Evolutionary conservation across 805 yeast species (phyloP).

Genomic region (Lipomyces orientalis): DNA sequence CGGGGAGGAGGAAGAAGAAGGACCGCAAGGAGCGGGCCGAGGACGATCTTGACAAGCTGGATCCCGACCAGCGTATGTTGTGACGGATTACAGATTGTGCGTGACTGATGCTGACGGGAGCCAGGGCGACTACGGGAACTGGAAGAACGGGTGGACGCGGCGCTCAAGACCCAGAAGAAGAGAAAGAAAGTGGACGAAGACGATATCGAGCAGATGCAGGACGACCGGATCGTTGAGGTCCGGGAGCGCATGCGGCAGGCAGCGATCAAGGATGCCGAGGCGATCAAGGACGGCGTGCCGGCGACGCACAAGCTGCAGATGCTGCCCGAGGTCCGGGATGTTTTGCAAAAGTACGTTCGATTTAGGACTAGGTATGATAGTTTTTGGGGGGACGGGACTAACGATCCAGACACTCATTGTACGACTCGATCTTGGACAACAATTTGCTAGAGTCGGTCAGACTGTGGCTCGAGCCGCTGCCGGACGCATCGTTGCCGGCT

Average conservation of each 20-base stretch:
- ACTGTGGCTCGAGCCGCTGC: slow-evolving; percentile 97
- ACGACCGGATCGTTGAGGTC: slow-evolving; percentile 79
- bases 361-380: not conserved
- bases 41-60: slow-evolving; percentile 17
- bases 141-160: slow-evolving; percentile 80
- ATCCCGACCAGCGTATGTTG: slow-evolving; percentile 29
- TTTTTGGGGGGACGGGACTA: not conserved
- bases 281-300: slow-evolving; percentile 64
- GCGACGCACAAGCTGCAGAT: slow-evolving; percentile 80
- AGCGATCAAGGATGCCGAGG: slow-evolving; percentile 59
- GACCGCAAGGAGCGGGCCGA: slow-evolving; percentile 21
- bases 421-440: slow-evolving; percentile 92
- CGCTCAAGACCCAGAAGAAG: slow-evolving; percentile 63
- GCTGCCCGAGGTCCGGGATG: slow-evolving; percentile 76
- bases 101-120: not conserved
- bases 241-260: slow-evolving; percentile 87
- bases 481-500: slow-evolving; percentile 97
- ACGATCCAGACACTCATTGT: slow-evolving; percentile 62
- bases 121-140: slow-evolving; percentile 69
- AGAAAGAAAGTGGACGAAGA: slow-evolving; percentile 82
- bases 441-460: slow-evolving; percentile 91
- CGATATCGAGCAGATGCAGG: slow-evolving; percentile 93
- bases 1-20: slow-evolving; percentile 28
- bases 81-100: not conserved
- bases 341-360: slow-evolving; percentile 59